A percentile compares a stretch with the other conserved stretches of the same genome.
Evolutionary conservation across 2,329 filamentous ascomycete species (phyloP).

Genomic region (Colletotrichum coccodes): DNA sequence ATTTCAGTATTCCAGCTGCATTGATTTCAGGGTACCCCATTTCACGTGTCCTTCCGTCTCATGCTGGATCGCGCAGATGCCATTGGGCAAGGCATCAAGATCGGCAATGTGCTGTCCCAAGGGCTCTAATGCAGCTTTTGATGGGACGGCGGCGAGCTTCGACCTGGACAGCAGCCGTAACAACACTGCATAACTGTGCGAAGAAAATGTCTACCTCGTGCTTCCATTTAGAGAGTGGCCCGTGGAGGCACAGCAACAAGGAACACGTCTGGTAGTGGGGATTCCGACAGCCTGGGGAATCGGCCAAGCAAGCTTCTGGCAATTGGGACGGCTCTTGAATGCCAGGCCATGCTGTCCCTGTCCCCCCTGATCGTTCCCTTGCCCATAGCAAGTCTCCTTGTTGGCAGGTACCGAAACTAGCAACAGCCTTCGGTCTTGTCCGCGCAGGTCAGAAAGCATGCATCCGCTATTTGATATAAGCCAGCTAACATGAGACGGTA

Average conservation of each 20-base stretch:
- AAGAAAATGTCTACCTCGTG: background rate
- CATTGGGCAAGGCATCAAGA: slow-evolving; percentile 29
- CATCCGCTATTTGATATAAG: background rate
- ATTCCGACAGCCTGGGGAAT: background rate
- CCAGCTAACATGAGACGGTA: too few species aligned
- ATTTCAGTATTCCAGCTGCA: background rate
- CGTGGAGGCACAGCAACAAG: background rate
- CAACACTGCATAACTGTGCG: background rate
- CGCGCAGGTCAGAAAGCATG: too few species aligned
- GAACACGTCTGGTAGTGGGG: background rate
- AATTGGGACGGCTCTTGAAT: background rate
- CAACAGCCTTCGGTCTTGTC: background rate
- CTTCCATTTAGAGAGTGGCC: too few species aligned
- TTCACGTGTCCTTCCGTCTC: slow-evolving; percentile 13
- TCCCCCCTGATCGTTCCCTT: background rate
- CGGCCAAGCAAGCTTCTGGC: background rate
- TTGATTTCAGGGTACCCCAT: background rate
- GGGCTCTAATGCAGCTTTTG: background rate
- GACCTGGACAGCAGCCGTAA: background rate
- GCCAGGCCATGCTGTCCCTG: background rate
- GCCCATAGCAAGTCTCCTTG: background rate
- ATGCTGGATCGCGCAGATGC: background rate
- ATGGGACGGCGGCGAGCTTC: slow-evolving; percentile 8
- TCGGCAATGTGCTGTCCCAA: background rate
- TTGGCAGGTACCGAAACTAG: too few species aligned